Percentiles rank a stretch among this genome's conserved stretches.
Evolutionary conservation across 2,329 filamentous ascomycete genomes (phyloP).

Genomic region (Aspergillus sp.): DNA sequence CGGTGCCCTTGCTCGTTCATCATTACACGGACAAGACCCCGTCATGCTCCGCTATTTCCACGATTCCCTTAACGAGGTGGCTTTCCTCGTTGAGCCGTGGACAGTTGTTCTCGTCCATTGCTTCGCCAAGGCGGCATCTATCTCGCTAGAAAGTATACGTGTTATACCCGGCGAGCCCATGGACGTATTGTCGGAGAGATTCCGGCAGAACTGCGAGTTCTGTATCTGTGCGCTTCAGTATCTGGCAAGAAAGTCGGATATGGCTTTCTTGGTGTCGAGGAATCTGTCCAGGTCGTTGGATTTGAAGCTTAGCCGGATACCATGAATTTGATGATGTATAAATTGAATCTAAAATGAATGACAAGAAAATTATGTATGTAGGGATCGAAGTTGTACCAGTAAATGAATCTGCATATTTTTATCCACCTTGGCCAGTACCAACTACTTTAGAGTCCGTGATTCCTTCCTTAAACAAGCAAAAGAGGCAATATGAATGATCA

Average conservation of each 20-base stretch:
- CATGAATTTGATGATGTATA: neutral
- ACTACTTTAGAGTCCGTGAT: too few relatives aligned
- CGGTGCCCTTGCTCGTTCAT: neutral
- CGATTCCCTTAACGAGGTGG: conserved; percentile 1
- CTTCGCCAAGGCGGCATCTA: conserved; percentile 3
- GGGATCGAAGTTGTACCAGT: too few relatives aligned
- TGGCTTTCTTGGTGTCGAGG: neutral
- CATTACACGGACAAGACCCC: neutral
- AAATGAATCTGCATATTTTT: too few relatives aligned
- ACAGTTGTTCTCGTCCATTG: conserved; percentile 1
- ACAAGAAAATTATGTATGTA: neutral
- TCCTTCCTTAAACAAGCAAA: too few relatives aligned
- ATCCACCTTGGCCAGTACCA: too few relatives aligned
- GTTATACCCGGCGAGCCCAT: too few relatives aligned
- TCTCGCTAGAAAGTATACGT: neutral
- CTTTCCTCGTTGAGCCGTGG: conserved; percentile 6
- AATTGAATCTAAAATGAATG: too few relatives aligned
- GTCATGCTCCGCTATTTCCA: conserved; percentile 1
- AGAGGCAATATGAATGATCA: too few relatives aligned
- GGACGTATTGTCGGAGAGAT: neutral
- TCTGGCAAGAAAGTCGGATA: conserved; percentile 1
- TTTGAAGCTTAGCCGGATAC: neutral
- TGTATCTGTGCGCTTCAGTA: conserved; percentile 5
- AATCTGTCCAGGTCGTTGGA: neutral
- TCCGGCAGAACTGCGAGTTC: conserved; percentile 3